Percentiles rank a stretch among this genome's conserved stretches.
Evolutionary conservation across 2,329 filamentous ascomycete species (phyloP).

Genomic region (Aquanectria penicillioides): DNA sequence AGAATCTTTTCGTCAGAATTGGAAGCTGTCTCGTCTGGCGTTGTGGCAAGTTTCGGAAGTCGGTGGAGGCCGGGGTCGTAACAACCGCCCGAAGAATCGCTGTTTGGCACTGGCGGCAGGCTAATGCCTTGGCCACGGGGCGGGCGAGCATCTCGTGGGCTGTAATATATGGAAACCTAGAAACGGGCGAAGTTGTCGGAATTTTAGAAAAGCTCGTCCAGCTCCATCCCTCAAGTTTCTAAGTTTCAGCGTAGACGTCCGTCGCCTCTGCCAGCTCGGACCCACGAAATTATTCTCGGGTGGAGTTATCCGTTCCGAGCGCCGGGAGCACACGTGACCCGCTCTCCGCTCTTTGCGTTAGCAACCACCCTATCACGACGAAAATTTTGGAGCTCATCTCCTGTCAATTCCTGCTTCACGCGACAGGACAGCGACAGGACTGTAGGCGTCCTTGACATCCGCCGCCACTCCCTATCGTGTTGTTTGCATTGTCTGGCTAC

Average conservation of each 20-base stretch:
- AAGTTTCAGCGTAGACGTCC: slow-evolving; percentile 17
- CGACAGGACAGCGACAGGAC: slow-evolving; percentile 35
- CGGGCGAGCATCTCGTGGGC: slow-evolving; percentile 44
- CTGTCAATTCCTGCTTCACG: slow-evolving; percentile 32
- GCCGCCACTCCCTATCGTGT: slow-evolving; percentile 12
- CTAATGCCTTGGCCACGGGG: slow-evolving; percentile 41
- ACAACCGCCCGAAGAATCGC: slow-evolving; percentile 44
- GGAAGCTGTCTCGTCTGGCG: slow-evolving; percentile 30
- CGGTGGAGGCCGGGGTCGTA: slow-evolving; percentile 30
- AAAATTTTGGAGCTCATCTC: slow-evolving; percentile 43
- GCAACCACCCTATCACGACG: slow-evolving; percentile 24
- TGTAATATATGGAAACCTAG: not conserved
- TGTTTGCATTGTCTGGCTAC: slow-evolving; percentile 8
- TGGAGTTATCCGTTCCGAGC: not conserved
- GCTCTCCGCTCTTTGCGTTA: slow-evolving; percentile 8
- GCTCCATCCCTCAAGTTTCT: slow-evolving; percentile 23
- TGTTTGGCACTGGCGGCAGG: slow-evolving; percentile 45
- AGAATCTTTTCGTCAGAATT: slow-evolving; percentile 34
- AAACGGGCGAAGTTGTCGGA: not conserved
- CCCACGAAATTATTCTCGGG: slow-evolving; percentile 20
- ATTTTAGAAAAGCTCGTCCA: slow-evolving; percentile 2
- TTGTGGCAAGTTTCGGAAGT: slow-evolving; percentile 37
- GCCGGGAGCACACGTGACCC: slow-evolving; percentile 34
- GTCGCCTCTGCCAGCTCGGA: not conserved
- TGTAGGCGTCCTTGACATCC: slow-evolving; percentile 30